Evolutionary conservation across 2,329 filamentous ascomycete species (phyloP).

Genomic region (Aspergillus brasiliensis): DNA sequence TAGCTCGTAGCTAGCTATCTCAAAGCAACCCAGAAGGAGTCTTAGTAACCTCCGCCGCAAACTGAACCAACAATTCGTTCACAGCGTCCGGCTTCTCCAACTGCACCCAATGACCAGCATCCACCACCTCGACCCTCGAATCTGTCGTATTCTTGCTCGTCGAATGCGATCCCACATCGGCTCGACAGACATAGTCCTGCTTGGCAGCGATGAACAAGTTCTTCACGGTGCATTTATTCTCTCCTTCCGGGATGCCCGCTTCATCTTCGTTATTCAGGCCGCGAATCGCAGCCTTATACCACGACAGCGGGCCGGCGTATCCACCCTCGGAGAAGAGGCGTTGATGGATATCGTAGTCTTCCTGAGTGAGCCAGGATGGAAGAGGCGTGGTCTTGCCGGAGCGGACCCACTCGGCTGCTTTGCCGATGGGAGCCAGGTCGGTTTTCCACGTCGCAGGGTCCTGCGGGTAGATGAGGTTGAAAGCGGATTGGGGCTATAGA

Average conservation of each 20-base stretch:
- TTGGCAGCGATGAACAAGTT: constrained; percentile 6
- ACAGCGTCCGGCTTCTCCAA: too few species aligned
- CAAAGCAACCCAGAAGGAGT: too few species aligned
- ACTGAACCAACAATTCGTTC: too few species aligned
- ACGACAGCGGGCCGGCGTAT: background rate
- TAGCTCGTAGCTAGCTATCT: too few species aligned
- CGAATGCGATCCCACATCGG: background rate
- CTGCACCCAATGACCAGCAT: too few species aligned
- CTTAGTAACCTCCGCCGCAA: too few species aligned
- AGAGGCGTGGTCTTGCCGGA: constrained; percentile 17
- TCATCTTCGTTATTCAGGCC: background rate
- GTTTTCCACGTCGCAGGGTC: constrained; percentile 22
- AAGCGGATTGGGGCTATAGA: constrained; percentile 24
- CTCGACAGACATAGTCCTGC: constrained; percentile 14
- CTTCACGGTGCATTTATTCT: background rate
- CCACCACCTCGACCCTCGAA: too few species aligned
- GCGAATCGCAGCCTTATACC: background rate
- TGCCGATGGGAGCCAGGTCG: constrained; percentile 23
- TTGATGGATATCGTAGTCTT: constrained; percentile 14
- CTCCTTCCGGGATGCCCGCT: background rate
- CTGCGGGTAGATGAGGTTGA: constrained; percentile 27
- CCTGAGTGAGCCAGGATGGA: constrained; percentile 22
- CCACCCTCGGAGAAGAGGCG: background rate
- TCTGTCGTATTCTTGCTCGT: too few species aligned
- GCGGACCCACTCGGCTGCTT: constrained; percentile 25